Evolutionary conservation across 2,329 filamentous ascomycete genomes (phyloP), one percentile per base, ranked within the genome.

Genomic region (Ophiognomonia clavigignenti-juglandacearum): DNA sequence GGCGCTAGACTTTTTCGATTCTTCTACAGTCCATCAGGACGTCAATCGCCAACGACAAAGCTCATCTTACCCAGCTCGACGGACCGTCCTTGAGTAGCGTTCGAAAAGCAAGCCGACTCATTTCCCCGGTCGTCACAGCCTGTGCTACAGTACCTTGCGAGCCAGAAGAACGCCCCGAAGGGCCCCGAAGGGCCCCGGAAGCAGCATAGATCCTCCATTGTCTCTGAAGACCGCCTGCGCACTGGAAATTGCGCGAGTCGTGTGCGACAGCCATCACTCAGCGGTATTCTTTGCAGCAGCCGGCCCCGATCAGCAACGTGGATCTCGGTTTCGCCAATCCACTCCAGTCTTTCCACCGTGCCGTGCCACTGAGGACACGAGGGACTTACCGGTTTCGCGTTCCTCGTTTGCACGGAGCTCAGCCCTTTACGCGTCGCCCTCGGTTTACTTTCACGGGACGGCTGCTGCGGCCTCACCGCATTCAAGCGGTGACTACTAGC

Each of bases 131-230:
- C 24, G 18, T 32, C 49, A 31, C 41, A 26, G 29, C 32, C 43
- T 49, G 45, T 49, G 48, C 48, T 31, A 51, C 48, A 31, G 18
- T 45, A n/a, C n/a, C n/a, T n/a, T n/a, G n/a, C n/a, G n/a, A n/a
- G 29, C 46, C 39, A 27, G 26, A 45, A 42, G 43, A 42, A 32
- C 32, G 32, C 36, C 6, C n/a, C n/a, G n/a, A n/a, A n/a, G n/a
- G n/a, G n/a, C n/a, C n/a, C n/a, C n/a, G n/a, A n/a, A n/a, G n/a
- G n/a, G 18, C 31, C 31, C 24, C 39, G 18, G 18, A 42, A 45
- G 38, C 41, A 36, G 29, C 45, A 44, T 40, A 22, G 44, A 37
- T 37, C 29, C 43, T 40, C 45, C 20, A 27, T 35, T 51, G 48
- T 51, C 45, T 51, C 45, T 51, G 24, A 29, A 40, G n/a, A 48